Evolutionary conservation across 169 alveolate genomes (phyloP).

Genomic region (Neospora caninum): DNA sequence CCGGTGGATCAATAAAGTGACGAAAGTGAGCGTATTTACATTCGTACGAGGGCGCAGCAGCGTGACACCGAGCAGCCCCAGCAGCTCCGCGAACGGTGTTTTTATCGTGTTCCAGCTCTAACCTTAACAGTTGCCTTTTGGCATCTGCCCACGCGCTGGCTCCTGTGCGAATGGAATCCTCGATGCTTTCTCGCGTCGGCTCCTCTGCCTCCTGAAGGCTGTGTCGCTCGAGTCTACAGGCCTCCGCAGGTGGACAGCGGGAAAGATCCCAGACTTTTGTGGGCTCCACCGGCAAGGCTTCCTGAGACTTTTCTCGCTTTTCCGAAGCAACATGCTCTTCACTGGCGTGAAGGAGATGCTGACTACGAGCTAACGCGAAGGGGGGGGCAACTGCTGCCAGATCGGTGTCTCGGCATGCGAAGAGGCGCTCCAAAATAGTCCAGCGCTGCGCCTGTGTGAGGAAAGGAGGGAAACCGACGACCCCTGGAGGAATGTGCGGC

Average conservation of each 20-base stretch:
- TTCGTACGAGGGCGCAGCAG: slow-evolving; percentile 45
- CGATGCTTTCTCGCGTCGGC: not conserved
- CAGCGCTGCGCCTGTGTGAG: slow-evolving; percentile 53
- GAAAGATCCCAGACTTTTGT: not conserved
- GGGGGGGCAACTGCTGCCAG: slow-evolving; percentile 32
- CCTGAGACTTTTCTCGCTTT: not conserved
- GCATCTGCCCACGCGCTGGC: slow-evolving; percentile 20
- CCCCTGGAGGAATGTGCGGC: not conserved
- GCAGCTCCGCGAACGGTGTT: not conserved
- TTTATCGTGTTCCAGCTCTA: slow-evolving; percentile 2
- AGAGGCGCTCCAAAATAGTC: slow-evolving; percentile 43
- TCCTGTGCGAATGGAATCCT: not conserved
- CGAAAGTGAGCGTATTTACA: slow-evolving; percentile 43
- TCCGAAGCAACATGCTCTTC: not conserved
- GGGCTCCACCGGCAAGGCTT: not conserved
- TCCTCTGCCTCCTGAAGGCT: not conserved
- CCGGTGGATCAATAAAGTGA: slow-evolving; percentile 23
- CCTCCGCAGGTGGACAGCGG: not conserved
- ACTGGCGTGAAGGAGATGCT: not conserved
- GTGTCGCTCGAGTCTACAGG: not conserved
- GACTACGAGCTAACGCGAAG: not conserved
- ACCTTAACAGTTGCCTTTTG: slow-evolving; percentile 39
- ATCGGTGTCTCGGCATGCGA: slow-evolving; percentile 33
- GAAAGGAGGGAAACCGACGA: not conserved
- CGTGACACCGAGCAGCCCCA: slow-evolving; percentile 42